phyloP scores from a whole-genome alignment of 805 yeast genomes.

The Allodekkera sacchari region DNA sequence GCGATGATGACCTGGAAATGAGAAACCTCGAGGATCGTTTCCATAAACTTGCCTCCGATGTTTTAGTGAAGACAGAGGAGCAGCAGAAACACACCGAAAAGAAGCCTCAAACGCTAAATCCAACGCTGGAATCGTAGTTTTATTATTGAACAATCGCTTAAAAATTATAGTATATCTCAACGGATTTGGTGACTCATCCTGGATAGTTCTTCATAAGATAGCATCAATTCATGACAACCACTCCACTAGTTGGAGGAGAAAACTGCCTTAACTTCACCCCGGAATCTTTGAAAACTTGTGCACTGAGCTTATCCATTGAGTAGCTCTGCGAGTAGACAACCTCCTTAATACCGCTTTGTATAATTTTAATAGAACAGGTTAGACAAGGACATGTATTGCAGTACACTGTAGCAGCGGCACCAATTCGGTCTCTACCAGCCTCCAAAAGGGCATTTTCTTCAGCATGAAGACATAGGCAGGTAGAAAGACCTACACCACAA shows the following conservation, averaged over 20 bases:
- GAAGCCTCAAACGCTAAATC: neutral
- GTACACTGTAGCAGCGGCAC: conserved; percentile 56
- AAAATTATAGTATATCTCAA: neutral
- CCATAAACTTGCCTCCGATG: neutral
- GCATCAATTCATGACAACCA: conserved; percentile 9
- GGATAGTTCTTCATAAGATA: too few relatives aligned
- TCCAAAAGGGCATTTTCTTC: conserved; percentile 95
- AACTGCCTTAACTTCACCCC: conserved; percentile 65
- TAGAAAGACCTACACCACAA: conserved; percentile 57
- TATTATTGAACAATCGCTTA: neutral
- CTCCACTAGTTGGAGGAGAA: conserved; percentile 28
- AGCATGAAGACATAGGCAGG: conserved; percentile 93
- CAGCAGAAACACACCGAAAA: neutral
- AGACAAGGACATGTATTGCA: conserved; percentile 98
- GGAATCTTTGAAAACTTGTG: conserved; percentile 63
- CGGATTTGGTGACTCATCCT: neutral
- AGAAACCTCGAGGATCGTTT: conserved; percentile 1
- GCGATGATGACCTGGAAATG: conserved; percentile 1
- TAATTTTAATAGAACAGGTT: conserved; percentile 92
- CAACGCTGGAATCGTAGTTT: neutral
- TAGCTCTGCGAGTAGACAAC: conserved; percentile 91
- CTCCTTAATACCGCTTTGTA: conserved; percentile 83
- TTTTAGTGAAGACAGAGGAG: neutral
- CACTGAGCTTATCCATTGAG: conserved; percentile 81
- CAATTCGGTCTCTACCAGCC: conserved; percentile 84